Conservation (phyloP, 768 basidiomycete species). For the Polyporus arcularius region DNA sequence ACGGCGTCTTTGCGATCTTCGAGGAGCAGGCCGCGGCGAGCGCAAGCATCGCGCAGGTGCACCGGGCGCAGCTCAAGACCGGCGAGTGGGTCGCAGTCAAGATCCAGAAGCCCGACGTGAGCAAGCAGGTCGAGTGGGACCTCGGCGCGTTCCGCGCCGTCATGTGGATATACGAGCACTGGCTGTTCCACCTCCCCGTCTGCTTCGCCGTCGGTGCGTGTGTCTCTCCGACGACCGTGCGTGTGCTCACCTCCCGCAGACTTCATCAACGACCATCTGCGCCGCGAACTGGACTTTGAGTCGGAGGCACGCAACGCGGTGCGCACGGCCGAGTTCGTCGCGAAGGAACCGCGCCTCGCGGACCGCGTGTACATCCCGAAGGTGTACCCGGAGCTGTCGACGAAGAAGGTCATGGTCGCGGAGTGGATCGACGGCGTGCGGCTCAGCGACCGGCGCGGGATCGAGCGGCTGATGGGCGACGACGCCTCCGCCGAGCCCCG, state of each 20-base stretch:
- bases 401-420: conserved; percentile 77
- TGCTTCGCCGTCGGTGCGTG: conserved; percentile 74
- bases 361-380: conserved; percentile 78
- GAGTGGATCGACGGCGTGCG: conserved; percentile 86
- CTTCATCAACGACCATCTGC: conserved; percentile 79
- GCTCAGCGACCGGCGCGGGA: conserved; percentile 60
- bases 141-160: conserved; percentile 66
- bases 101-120: conserved; percentile 87
- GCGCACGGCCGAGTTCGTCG: conserved; percentile 67
- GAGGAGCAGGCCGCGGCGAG: conserved; percentile 78
- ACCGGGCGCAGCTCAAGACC: conserved; percentile 63
- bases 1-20: conserved; percentile 78
- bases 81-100: conserved; percentile 86
- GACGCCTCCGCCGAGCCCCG: conserved; percentile 20
- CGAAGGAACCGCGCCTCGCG: conserved; percentile 66
- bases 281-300: conserved; percentile 80
- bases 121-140: conserved; percentile 86
- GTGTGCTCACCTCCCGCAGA: conserved; percentile 39
- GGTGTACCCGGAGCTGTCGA: conserved; percentile 71
- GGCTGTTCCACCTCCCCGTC: conserved; percentile 84
- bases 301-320: conserved; percentile 79
- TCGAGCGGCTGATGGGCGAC: conserved; percentile 62
- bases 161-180: conserved; percentile 79
- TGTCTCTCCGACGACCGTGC: not conserved
- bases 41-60: conserved; percentile 93